Evolutionary conservation across 805 yeast genomes (phyloP).

Genomic region (Starmerella vaccinii): DNA sequence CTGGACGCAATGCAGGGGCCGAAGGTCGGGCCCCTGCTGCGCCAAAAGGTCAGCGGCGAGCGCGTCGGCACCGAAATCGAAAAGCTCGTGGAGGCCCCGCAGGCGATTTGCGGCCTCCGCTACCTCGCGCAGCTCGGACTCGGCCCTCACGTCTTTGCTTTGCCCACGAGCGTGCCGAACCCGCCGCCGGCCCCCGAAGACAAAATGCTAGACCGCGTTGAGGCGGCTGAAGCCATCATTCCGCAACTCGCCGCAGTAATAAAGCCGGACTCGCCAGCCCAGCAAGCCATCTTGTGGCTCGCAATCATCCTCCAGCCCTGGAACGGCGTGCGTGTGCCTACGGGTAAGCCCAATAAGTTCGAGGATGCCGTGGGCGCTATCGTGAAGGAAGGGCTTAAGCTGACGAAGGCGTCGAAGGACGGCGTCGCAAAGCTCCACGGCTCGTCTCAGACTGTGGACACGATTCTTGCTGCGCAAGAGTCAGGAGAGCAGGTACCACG

Average conservation of each 20-base stretch:
- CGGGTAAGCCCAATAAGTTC: conserved; percentile 30
- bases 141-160: conserved; percentile 46
- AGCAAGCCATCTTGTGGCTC: conserved; percentile 36
- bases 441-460: conserved; percentile 14
- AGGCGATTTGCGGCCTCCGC: conserved; percentile 54
- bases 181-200: background rate
- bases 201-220: background rate
- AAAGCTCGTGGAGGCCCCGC: conserved; percentile 57
- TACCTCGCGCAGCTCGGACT: conserved; percentile 48
- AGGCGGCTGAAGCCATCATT: background rate
- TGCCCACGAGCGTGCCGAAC: background rate
- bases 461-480: conserved; percentile 28
- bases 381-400: conserved; percentile 59
- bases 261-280: conserved; percentile 10
- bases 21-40: conserved; percentile 48
- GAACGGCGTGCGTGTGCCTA: conserved; percentile 22
- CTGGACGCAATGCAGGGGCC: conserved; percentile 50
- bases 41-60: conserved; percentile 74
- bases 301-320: conserved; percentile 39
- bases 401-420: conserved; percentile 40
- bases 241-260: conserved; percentile 7
- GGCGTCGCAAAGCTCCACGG: conserved; percentile 40
- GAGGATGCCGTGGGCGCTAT: conserved; percentile 36
- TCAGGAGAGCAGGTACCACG: background rate
- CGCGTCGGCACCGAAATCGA: conserved; percentile 77